Base-by-base conservation (phyloP, 768 basidiomycete genomes). In the Coprinopsis sp. region DNA sequence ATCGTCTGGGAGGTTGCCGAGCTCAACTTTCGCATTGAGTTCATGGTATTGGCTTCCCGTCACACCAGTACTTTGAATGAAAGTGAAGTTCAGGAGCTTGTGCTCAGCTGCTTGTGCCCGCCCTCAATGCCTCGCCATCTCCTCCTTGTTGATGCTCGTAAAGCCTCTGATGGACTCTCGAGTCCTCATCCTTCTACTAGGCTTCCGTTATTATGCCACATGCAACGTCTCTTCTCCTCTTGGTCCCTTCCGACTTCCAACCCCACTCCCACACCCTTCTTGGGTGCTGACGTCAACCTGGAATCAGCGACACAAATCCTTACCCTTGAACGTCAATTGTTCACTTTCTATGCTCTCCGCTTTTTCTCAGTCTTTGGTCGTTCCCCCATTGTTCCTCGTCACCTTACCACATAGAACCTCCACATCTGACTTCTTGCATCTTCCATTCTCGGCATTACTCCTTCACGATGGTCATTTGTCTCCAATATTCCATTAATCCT, bases 1-100 rank as follows among this genome's bases (percentile, higher is more conserved):
- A 19, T 43, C 12, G 11, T 43, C 4, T 43, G 41, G 41, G 41
- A 43, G 41, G 24, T 43, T 11, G 21, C 24, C 11, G 41, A 43
- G 27, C 28, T 43, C 4, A 43, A 43, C 18, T 43, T 27, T 14
- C 41, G 41, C 13, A 14, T 43, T 11, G 41, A 43, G 30, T 10
- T 43, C 24, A 19, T 28, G 21, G 23, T n/a, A 6, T 16, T 43
- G 25, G 41, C 25, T 25, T 16, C 21, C 24, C 25, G 23, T 8
- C 41, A 16, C 4, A n/a, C 6, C 16, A 10, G 38, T 6, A 8
- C 8, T 11, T 7, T 22, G 11, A 10, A 40, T 25, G 25, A 16
- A 6, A 16, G 13, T 23, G 7, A 8, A 12, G 8, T 19, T 37
- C 23, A 12, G 18, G 19, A 18, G 19, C 12, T 12, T 24, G 6